Percentiles rank a stretch among this genome's conserved stretches.
Conservation (phyloP, 202 grass and related monocot species). For the Carex arenaria region DNA sequence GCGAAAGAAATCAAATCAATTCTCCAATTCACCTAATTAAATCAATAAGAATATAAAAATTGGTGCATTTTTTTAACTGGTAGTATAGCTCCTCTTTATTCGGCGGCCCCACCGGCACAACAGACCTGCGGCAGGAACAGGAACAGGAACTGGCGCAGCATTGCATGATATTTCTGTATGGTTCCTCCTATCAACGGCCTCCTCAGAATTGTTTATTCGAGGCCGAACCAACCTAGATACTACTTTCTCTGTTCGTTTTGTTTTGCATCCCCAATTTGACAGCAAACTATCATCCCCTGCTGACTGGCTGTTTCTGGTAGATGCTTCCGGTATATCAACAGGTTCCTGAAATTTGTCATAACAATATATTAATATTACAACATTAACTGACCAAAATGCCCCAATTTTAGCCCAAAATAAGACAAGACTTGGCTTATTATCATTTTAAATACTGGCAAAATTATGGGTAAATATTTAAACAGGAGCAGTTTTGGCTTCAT, state of each 20-base stretch:
- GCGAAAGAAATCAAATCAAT: neutral
- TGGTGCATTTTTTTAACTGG: neutral
- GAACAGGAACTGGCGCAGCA: neutral
- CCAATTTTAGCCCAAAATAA: neutral
- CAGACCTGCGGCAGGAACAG: neutral
- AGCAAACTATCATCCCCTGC: neutral
- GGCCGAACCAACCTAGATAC: neutral
- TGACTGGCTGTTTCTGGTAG: neutral
- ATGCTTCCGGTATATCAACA: neutral
- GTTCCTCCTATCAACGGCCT: neutral
- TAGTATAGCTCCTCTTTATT: constrained; percentile 22
- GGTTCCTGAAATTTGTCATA: neutral
- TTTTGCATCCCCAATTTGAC: constrained; percentile 21
- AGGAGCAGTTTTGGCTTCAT: too few relatives aligned
- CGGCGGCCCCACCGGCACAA: constrained; percentile 2
- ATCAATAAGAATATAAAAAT: neutral
- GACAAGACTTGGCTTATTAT: neutral
- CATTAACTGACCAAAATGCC: neutral
- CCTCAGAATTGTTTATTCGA: neutral
- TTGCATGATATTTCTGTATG: neutral
- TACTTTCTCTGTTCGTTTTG: constrained; percentile 11
- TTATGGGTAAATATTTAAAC: too few relatives aligned
- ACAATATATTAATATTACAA: neutral
- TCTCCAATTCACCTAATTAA: neutral
- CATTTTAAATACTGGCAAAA: neutral